Evolutionary conservation across 73 alveolate species (phyloP).

Genomic region (Paramecium primaurelia): DNA sequence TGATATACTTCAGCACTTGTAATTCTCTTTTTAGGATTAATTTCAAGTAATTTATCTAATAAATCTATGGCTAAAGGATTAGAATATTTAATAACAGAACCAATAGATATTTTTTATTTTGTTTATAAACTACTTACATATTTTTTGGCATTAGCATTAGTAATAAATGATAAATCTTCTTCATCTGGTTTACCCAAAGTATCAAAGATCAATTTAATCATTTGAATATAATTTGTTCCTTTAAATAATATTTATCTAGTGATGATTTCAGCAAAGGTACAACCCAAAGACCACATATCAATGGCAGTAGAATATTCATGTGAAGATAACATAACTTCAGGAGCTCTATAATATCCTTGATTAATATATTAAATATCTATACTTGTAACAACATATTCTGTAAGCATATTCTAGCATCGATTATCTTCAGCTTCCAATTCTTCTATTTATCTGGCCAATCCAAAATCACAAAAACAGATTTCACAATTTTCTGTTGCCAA

Average conservation of each 20-base stretch:
- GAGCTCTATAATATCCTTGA: conserved; percentile 76
- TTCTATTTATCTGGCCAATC: conserved; percentile 60
- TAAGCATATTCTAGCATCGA: conserved; percentile 26
- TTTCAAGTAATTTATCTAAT: conserved; percentile 52
- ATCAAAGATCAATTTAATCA: conserved; percentile 67
- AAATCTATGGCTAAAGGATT: conserved; percentile 57
- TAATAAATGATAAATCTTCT: conserved; percentile 42
- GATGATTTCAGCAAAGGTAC: conserved; percentile 78
- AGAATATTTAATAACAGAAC: conserved; percentile 11
- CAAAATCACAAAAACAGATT: conserved; percentile 59
- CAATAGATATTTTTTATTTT: background rate
- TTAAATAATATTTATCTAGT: conserved; percentile 68
- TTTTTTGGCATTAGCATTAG: conserved; percentile 53
- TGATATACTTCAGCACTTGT: conserved; percentile 38
- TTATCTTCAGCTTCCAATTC: conserved; percentile 49
- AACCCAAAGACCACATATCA: conserved; percentile 84
- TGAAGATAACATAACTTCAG: conserved; percentile 73
- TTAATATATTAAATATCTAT: background rate
- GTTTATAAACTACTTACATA: conserved; percentile 44
- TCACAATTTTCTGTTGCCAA: conserved; percentile 64
- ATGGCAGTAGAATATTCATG: conserved; percentile 73
- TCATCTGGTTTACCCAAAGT: conserved; percentile 57
- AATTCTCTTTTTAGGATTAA: conserved; percentile 55
- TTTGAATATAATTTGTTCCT: conserved; percentile 70
- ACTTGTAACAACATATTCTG: conserved; percentile 79